Evolutionary conservation across 176 grass and related monocot genomes (phyloP), one percentile per base, ranked within the genome.

Genomic region (Lolium rigidum): DNA sequence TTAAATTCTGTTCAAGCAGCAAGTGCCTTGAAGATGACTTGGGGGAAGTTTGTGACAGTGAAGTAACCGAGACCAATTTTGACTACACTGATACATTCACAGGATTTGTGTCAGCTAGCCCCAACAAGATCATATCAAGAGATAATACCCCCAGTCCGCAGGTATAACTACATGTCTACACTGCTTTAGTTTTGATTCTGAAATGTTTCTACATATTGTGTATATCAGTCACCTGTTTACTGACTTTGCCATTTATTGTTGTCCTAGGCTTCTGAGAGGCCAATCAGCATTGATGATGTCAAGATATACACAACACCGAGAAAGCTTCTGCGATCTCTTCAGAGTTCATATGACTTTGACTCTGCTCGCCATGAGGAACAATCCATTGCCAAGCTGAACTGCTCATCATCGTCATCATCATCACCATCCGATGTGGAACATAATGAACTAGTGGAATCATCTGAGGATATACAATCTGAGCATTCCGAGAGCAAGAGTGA

Each of bases 291-390:
- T 56, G 94, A 94, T 82, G 80, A 94, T 55, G 88, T 96, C 28
- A 92, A 93, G 76, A 52, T 94, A 62, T 96, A 88, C 75, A 73
- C 84, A 43, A 91, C 94, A 6, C 94, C 97, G 16, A 91, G 92
- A 55, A 99, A 84, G 82, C 88, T 98, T 41, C 76, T 96, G 48
- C 82, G 85, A 14, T 90, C 76, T 5, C 97, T 96, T 75, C 94
- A 98, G 87, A 86, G 51, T 80, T 92, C 90, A 17, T 74, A 79
- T 9, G 86, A 92, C 62, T 77, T 67, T 10, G 93, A 84, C 61
- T 81, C 85, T 18, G 64, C 59, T 26, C 75, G 37, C 56, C 25
- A 15, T 18, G 73, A 64, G 43, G 78, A 69, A 24, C 84, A 82
- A 54, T 84, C 58, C 11, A 22, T 6, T 52, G 51, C 48, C 37